A percentile compares a stretch with the other conserved stretches of the same genome.
Conservation (phyloP, 2,329 filamentous ascomycete genomes). For the Paramyrothecium roridum region DNA sequence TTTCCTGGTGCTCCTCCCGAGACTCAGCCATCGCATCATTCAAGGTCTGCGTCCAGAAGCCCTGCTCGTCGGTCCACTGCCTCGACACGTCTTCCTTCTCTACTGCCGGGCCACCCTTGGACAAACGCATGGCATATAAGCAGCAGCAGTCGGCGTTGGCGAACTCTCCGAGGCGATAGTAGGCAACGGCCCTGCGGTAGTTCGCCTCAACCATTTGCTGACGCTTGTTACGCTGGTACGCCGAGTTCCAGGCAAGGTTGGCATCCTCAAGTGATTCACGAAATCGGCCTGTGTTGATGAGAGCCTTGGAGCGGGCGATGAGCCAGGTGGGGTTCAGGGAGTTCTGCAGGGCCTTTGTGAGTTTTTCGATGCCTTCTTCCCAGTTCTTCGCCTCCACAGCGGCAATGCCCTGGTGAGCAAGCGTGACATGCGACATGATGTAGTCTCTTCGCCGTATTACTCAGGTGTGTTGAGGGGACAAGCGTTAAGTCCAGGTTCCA, state of each 20-base stretch:
- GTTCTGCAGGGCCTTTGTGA: conserved; percentile 63
- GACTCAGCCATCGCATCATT: conserved; percentile 23
- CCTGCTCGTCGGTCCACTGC: conserved; percentile 36
- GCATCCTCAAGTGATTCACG: conserved; percentile 67
- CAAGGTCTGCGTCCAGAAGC: conserved; percentile 42
- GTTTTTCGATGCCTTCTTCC: conserved; percentile 63
- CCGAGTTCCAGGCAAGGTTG: conserved; percentile 60
- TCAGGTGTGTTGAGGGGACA: not conserved
- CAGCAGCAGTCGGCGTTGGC: conserved; percentile 75
- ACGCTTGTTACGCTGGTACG: conserved; percentile 66
- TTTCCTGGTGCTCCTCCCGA: conserved; percentile 25
- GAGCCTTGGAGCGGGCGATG: conserved; percentile 76
- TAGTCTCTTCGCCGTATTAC: not conserved
- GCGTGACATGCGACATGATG: conserved; percentile 48
- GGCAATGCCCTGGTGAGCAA: conserved; percentile 60
- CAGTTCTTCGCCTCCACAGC: conserved; percentile 64
- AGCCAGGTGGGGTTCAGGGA: conserved; percentile 74
- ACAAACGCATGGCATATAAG: conserved; percentile 47
- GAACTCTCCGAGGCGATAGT: conserved; percentile 67
- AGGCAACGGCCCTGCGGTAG: conserved; percentile 71
- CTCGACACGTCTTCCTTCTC: conserved; percentile 27
- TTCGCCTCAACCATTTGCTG: conserved; percentile 79
- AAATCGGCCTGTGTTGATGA: conserved; percentile 61
- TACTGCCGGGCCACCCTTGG: conserved; percentile 24
- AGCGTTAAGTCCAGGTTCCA: not conserved